Evolutionary conservation across 2,329 filamentous ascomycete genomes (phyloP), one percentile per base, ranked within the genome.

Genomic region (Penicillium sp.): DNA sequence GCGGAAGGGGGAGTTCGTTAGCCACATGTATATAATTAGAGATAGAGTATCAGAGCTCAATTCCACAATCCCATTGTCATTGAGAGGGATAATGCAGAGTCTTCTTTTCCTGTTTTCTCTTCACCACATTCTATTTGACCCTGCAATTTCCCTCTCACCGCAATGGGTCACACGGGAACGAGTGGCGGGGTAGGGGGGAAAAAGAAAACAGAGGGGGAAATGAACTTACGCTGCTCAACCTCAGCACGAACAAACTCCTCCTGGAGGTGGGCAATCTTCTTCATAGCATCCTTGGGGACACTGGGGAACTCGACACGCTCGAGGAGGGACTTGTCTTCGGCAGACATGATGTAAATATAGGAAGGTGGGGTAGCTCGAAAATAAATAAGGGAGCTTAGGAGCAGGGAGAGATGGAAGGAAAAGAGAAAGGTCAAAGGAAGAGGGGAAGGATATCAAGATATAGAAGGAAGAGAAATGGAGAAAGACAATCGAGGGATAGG

Each of bases 231-330:
- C 67, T 94, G 87, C 72, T 96, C 88, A 31, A 87, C 81, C 76
- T 97, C 92, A 31, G 87, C 86, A 66, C 92, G 85, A 56, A 92
- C 87, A 67, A 96, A 96, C 60, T 95, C 88, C 64, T 86, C 83
- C 79, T 96, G 91, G 60, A 97, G 81, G 53, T 88, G 83, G 54
- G 86, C 83, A 61, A 97, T 86, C 72, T 93, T 85, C 55, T 60
- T 66, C 51, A 60, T 58, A 13, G 66, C 65, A 75, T 91, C 88
- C 54, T 67, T 67, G 24, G 73, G 69, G 51, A 75, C 64, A 44
- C 54, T 48, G 34, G 72, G 71, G 28, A 67, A 29, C 57, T 69
- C 69, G 54, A 73, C 58, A 54, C 70, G 68, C 54, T 75, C 71
- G 45, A 71, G 60, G 39, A 75, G 69, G 24, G 64, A 71, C 63